Evolutionary conservation across 768 basidiomycete genomes (phyloP).

Genomic region (Pulveroboletus ravenelii): DNA sequence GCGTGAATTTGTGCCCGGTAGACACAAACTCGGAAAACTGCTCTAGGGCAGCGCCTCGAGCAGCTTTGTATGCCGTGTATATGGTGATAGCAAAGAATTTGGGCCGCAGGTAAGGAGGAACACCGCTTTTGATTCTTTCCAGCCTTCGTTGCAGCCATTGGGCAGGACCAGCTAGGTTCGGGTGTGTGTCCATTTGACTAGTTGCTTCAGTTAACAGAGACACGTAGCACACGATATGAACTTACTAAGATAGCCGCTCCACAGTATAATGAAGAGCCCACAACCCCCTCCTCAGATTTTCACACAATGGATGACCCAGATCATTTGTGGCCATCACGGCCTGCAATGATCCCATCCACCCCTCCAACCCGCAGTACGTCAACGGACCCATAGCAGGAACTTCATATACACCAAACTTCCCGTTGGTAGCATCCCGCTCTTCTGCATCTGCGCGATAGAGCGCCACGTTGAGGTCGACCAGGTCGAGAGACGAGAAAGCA

Average conservation of each 20-base stretch:
- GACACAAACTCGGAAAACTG: conserved; percentile 85
- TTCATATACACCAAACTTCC: conserved; percentile 77
- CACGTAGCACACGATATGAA: conserved; percentile 10
- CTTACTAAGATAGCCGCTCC: conserved; percentile 65
- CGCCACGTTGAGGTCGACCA: conserved; percentile 85
- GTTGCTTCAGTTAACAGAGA: conserved; percentile 10
- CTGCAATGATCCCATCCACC: conserved; percentile 90
- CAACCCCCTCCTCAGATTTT: conserved; percentile 76
- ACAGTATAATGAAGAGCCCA: conserved; percentile 93
- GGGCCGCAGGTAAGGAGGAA: conserved; percentile 86
- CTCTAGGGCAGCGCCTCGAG: conserved; percentile 76
- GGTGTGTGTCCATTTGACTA: conserved; percentile 60
- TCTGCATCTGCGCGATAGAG: conserved; percentile 88
- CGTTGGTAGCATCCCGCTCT: conserved; percentile 83
- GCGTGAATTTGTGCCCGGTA: conserved; percentile 83
- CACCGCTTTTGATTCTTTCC: conserved; percentile 65
- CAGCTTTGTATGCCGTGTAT: conserved; percentile 89
- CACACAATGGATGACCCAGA: conserved; percentile 87
- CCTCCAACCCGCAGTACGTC: conserved; percentile 92
- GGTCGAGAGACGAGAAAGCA: conserved; percentile 66
- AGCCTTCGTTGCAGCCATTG: conserved; percentile 88
- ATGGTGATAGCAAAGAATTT: conserved; percentile 95
- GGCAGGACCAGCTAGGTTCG: conserved; percentile 64
- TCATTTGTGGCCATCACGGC: conserved; percentile 88
- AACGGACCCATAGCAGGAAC: conserved; percentile 71